phyloP scores from a whole-genome alignment of 2,329 filamentous ascomycete species.

The Penicillium sp. region DNA sequence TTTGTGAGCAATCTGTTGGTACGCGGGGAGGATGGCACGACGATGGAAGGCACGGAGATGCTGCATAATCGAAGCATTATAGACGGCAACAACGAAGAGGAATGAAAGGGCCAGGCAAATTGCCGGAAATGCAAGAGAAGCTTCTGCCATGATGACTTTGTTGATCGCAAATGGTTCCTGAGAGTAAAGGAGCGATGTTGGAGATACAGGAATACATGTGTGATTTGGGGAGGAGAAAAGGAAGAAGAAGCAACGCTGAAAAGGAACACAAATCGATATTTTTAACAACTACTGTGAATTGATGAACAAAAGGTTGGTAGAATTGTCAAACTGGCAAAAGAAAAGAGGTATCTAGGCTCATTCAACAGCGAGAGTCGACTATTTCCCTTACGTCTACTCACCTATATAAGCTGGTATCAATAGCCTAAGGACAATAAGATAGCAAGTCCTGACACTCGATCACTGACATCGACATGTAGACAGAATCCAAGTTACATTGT shows the following conservation, averaged over 20 bases:
- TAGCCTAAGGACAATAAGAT: neutral
- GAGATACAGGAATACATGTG: neutral
- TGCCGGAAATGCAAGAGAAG: slow-evolving; percentile 5
- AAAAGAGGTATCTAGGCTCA: neutral
- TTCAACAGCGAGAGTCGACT: neutral
- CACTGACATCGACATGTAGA: neutral
- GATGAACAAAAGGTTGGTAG: neutral
- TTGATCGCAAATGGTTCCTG: neutral
- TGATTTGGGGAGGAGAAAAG: neutral
- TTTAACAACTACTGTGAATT: neutral
- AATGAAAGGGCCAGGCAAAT: slow-evolving; percentile 17
- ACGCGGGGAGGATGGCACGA: neutral
- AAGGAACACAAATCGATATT: too few species aligned
- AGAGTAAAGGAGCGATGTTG: neutral
- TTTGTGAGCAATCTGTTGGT: neutral
- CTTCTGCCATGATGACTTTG: neutral
- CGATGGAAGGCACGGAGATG: neutral
- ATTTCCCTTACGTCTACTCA: neutral
- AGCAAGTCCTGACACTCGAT: neutral
- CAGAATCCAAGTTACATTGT: neutral
- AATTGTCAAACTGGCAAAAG: neutral
- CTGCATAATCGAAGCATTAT: slow-evolving; percentile 3
- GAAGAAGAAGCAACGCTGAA: neutral
- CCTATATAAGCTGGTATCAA: neutral
- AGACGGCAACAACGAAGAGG: slow-evolving; percentile 9